Evolutionary conservation across 1,284 basidiomycete genomes (phyloP).

Genomic region (Rhodotorula sp.): DNA sequence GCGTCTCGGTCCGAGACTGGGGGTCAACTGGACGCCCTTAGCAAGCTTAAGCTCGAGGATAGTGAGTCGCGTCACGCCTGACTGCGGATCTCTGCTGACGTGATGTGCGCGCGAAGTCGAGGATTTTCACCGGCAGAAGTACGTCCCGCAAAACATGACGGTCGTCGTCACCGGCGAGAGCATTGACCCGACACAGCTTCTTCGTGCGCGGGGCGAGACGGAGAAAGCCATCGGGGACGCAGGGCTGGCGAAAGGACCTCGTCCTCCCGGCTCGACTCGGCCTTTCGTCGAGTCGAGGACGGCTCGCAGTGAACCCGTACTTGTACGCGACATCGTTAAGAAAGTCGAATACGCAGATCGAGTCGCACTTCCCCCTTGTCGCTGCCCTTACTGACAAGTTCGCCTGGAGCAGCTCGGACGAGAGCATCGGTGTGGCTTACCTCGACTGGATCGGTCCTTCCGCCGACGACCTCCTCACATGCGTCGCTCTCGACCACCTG

Average conservation of each 20-base stretch:
- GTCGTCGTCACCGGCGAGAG: conserved; percentile 60
- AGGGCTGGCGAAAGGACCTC: conserved; percentile 62
- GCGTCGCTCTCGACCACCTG: conserved; percentile 88
- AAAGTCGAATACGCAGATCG: conserved; percentile 84
- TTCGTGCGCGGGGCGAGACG: conserved; percentile 73
- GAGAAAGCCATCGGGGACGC: conserved; percentile 75
- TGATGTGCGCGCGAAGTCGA: conserved; percentile 60
- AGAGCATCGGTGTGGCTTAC: conserved; percentile 77
- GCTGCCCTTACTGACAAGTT: conserved; percentile 51
- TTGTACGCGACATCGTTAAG: conserved; percentile 52
- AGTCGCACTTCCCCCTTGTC: background rate
- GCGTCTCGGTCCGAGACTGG: conserved; percentile 97
- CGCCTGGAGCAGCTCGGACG: conserved; percentile 73
- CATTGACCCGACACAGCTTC: conserved; percentile 51
- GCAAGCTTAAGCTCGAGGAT: conserved; percentile 80
- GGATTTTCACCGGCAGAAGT: conserved; percentile 84
- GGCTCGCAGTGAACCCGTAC: conserved; percentile 24
- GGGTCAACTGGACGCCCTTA: conserved; percentile 86
- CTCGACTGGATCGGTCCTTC: conserved; percentile 71
- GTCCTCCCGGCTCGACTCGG: conserved; percentile 77
- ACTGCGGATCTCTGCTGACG: too few relatives aligned
- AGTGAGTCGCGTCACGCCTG: conserved; percentile 57
- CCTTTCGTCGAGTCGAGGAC: conserved; percentile 81
- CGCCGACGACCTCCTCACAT: conserved; percentile 67
- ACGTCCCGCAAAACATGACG: conserved; percentile 90